A percentile compares a stretch with the other conserved stretches of the same genome.
Evolutionary conservation across 208 protist species (phyloP).

Genomic region (Novymonas esmeraldas): DNA sequence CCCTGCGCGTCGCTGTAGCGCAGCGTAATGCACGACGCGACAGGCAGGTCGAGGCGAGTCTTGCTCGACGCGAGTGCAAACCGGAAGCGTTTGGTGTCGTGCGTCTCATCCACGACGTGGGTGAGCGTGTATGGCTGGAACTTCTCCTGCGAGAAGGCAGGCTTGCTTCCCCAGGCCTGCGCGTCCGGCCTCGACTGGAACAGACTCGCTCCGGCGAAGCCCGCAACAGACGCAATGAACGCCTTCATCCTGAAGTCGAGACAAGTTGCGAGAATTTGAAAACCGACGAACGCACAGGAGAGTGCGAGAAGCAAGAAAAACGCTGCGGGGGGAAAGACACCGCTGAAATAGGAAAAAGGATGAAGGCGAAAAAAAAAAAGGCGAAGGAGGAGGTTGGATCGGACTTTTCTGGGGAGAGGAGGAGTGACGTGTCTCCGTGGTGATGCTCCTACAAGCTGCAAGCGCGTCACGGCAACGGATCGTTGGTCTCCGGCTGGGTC

Average conservation of each 20-base stretch:
- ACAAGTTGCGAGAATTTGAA: background rate
- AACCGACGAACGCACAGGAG: no score
- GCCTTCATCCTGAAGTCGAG: conserved; percentile 43
- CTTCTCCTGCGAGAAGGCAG: conserved; percentile 62
- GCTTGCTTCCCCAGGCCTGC: conserved; percentile 33
- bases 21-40: conserved; percentile 74
- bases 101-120: conserved; percentile 49
- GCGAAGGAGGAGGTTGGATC: background rate
- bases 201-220: conserved; percentile 34
- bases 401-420: background rate
- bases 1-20: conserved; percentile 60
- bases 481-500: no score
- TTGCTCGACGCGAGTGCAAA: conserved; percentile 51
- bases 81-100: conserved; percentile 72
- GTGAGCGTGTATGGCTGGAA: conserved; percentile 68
- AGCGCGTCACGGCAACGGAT: no score
- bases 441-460: no score
- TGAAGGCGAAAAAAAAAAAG: background rate
- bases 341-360: background rate
- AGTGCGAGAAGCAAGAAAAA: background rate
- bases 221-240: conserved; percentile 35
- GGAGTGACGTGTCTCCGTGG: background rate
- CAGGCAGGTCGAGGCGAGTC: conserved; percentile 41
- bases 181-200: conserved; percentile 33
- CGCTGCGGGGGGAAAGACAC: background rate